A percentile compares a stretch with the other conserved stretches of the same genome.
phyloP scores from a whole-genome alignment of 2,329 filamentous ascomycete species.

The Exutisphaerella laricina region DNA sequence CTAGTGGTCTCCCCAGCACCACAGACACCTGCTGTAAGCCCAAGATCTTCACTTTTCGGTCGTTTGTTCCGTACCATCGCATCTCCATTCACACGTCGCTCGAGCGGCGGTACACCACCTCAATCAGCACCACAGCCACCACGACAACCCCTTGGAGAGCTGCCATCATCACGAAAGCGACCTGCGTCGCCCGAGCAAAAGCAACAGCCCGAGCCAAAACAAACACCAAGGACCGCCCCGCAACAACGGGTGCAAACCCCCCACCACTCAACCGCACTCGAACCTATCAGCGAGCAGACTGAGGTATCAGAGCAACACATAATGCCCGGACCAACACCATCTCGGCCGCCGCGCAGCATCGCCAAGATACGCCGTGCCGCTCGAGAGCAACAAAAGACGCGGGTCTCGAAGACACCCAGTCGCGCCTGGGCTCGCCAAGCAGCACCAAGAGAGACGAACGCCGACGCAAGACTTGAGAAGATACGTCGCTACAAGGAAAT shows the following conservation, averaged over 20 bases:
- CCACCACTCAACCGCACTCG: slow-evolving; percentile 13
- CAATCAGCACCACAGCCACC: slow-evolving; percentile 2
- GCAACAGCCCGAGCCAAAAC: slow-evolving; percentile 2
- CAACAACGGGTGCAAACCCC: slow-evolving; percentile 9
- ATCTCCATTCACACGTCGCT: slow-evolving; percentile 11
- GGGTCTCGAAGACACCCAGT: slow-evolving; percentile 6
- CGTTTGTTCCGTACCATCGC: slow-evolving; percentile 13
- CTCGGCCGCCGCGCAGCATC: slow-evolving; percentile 8
- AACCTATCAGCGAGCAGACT: slow-evolving; percentile 24
- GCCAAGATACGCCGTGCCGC: not conserved
- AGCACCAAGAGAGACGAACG: slow-evolving; percentile 23
- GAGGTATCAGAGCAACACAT: slow-evolving; percentile 16
- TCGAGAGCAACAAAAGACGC: slow-evolving; percentile 7
- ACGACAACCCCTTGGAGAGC: slow-evolving; percentile 9
- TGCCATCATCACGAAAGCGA: slow-evolving; percentile 24
- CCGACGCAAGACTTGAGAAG: slow-evolving; percentile 27
- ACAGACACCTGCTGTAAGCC: slow-evolving; percentile 1
- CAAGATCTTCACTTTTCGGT: slow-evolving; percentile 12
- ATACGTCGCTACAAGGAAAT: slow-evolving; percentile 21
- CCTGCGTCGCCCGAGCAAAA: slow-evolving; percentile 16
- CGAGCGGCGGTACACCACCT: not conserved
- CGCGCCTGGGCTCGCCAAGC: slow-evolving; percentile 13
- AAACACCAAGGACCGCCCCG: slow-evolving; percentile 5
- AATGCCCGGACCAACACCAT: slow-evolving; percentile 10
- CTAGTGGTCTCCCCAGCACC: not conserved